phyloP scores from a whole-genome alignment of 2,329 filamentous ascomycete species.

The Thelonectria olida region DNA sequence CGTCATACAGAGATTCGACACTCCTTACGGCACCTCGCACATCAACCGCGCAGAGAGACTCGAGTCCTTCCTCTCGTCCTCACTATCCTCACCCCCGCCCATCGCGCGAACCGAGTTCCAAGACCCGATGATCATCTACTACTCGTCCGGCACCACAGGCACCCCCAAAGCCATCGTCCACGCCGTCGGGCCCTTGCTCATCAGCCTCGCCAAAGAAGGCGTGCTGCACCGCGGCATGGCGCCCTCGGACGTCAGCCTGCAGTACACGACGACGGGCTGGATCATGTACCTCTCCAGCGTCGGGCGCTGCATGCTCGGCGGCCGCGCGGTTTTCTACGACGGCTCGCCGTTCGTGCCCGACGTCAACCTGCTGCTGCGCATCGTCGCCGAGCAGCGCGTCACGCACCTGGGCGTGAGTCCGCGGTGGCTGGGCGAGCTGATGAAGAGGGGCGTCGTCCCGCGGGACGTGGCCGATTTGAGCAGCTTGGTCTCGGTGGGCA shows the following conservation, averaged over 20 bases:
- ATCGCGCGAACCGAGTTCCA: conserved; percentile 73
- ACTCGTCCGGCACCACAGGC: conserved; percentile 84
- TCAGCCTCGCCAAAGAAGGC: conserved; percentile 68
- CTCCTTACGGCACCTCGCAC: conserved; percentile 65
- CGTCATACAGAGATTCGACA: conserved; percentile 71
- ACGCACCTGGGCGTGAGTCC: conserved; percentile 81
- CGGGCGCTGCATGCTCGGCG: conserved; percentile 66
- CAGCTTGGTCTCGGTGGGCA: conserved; percentile 68
- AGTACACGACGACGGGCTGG: conserved; percentile 79
- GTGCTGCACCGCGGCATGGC: conserved; percentile 56
- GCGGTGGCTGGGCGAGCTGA: conserved; percentile 78
- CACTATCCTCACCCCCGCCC: conserved; percentile 47
- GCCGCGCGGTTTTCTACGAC: conserved; percentile 77
- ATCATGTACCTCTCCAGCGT: conserved; percentile 84
- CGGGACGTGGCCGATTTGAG: conserved; percentile 70
- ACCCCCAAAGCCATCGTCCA: conserved; percentile 89
- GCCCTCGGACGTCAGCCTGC: conserved; percentile 55
- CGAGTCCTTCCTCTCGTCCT: conserved; percentile 53
- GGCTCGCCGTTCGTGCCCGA: conserved; percentile 83
- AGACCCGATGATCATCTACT: conserved; percentile 81
- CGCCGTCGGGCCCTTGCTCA: conserved; percentile 70
- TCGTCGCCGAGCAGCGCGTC: conserved; percentile 70
- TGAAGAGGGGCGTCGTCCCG: conserved; percentile 70
- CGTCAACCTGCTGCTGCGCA: conserved; percentile 67
- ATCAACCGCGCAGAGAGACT: conserved; percentile 60